Conservation (phyloP, 192 early-diverging fungal genomes). For the Chytriomyces sp. region DNA sequence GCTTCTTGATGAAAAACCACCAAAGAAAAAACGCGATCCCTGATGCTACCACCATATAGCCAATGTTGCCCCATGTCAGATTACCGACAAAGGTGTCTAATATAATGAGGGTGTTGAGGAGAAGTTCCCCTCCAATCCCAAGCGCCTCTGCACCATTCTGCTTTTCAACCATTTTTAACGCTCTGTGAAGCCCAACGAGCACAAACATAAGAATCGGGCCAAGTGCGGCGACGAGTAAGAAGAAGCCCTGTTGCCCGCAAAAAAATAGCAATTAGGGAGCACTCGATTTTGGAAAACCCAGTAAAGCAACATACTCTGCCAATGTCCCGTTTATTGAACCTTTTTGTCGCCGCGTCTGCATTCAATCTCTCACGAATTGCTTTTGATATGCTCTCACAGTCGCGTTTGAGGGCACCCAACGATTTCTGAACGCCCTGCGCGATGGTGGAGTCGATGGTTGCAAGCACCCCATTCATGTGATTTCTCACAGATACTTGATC, state of each 20-base stretch:
- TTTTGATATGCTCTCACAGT: slow-evolving; percentile 4
- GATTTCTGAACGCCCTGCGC: slow-evolving; percentile 19
- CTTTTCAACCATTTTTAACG: neutral
- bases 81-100: slow-evolving; percentile 2
- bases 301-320: slow-evolving; percentile 13
- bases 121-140: slow-evolving; percentile 2
- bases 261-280: too few species aligned
- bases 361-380: neutral
- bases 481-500: slow-evolving; percentile 15
- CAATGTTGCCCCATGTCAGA: slow-evolving; percentile 1
- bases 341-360: slow-evolving; percentile 2
- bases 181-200: neutral
- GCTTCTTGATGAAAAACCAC: slow-evolving; percentile 30
- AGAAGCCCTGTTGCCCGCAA: slow-evolving; percentile 2
- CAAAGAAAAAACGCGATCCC: slow-evolving; percentile 3
- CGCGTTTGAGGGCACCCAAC: slow-evolving; percentile 10
- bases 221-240: neutral
- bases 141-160: slow-evolving; percentile 11
- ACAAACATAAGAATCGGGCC: neutral
- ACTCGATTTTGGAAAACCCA: too few species aligned
- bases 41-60: slow-evolving; percentile 3
- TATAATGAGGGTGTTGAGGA: neutral
- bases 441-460: slow-evolving; percentile 27
- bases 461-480: slow-evolving; percentile 25
- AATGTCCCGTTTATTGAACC: slow-evolving; percentile 26